Evolutionary conservation across 2,329 filamentous ascomycete species (phyloP).

Genomic region (Fusarium redolens): DNA sequence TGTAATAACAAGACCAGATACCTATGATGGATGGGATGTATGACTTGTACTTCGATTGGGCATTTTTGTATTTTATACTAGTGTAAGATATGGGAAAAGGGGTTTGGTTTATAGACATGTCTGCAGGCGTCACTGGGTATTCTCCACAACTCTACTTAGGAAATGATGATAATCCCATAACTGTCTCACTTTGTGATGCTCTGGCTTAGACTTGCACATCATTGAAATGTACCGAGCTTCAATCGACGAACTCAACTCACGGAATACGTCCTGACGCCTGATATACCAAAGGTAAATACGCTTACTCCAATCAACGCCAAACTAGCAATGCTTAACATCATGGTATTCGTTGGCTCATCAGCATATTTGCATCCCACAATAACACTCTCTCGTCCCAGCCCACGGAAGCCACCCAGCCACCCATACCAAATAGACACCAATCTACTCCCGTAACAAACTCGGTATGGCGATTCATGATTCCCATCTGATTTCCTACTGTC

Average conservation of each 20-base stretch:
- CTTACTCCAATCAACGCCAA: constrained; percentile 37
- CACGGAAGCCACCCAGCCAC: constrained; percentile 94
- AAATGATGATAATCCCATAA: constrained; percentile 36
- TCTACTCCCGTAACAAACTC: constrained; percentile 97
- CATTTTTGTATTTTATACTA: constrained; percentile 38
- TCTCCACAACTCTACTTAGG: constrained; percentile 44
- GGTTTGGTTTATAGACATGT: constrained; percentile 42
- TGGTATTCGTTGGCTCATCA: constrained; percentile 50
- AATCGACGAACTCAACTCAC: background rate
- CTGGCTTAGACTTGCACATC: background rate
- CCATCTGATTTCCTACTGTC: constrained; percentile 76
- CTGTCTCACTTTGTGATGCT: background rate
- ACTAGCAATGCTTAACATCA: constrained; percentile 11
- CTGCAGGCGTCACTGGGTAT: constrained; percentile 37
- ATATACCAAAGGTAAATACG: background rate
- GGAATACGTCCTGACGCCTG: background rate
- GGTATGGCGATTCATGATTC: constrained; percentile 90
- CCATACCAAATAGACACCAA: constrained; percentile 96
- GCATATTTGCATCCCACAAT: constrained; percentile 85
- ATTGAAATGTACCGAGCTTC: background rate
- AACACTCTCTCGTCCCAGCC: constrained; percentile 94
- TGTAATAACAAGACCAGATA: constrained; percentile 32
- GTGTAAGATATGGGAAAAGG: constrained; percentile 43
- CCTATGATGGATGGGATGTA: constrained; percentile 31
- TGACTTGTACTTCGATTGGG: constrained; percentile 45